Evolutionary conservation across 2,329 filamentous ascomycete species (phyloP).

Genomic region (Colletotrichum sp.): DNA sequence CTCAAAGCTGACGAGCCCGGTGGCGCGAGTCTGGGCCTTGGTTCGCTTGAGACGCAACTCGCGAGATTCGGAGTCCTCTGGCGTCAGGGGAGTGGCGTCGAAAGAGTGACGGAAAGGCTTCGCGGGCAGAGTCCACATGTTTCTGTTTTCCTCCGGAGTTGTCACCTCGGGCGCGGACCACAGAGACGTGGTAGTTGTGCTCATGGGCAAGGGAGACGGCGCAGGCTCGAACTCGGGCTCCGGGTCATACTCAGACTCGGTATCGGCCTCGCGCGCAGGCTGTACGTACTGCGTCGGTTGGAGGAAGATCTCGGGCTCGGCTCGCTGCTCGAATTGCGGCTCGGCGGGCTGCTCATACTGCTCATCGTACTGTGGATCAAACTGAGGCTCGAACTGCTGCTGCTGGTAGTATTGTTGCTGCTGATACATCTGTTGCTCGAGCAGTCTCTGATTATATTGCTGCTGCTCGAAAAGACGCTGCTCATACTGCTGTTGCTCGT

Average conservation of each 20-base stretch:
- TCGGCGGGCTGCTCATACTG: constrained; percentile 9
- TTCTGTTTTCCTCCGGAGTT: background rate
- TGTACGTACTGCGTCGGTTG: background rate
- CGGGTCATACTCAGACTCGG: background rate
- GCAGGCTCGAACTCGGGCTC: background rate
- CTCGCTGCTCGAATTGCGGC: constrained; percentile 2
- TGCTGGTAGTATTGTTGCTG: background rate
- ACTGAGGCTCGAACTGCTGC: background rate
- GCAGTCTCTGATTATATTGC: background rate
- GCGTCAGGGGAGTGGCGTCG: background rate
- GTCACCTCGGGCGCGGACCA: background rate
- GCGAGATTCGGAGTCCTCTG: constrained; percentile 10
- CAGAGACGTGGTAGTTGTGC: background rate
- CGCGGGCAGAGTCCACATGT: background rate
- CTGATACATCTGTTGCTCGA: background rate
- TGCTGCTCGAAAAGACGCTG: background rate
- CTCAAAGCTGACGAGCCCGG: constrained; percentile 17
- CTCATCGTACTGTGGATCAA: background rate
- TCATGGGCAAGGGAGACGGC: background rate
- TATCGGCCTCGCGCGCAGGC: background rate
- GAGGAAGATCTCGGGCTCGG: constrained; percentile 15
- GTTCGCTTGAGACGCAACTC: constrained; percentile 1
- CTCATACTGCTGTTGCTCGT: background rate
- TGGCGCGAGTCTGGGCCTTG: background rate
- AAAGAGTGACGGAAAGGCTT: background rate